A percentile compares a stretch with the other conserved stretches of the same genome.
These are phyloP conservation scores for Trichosanthes cucumerina DNA, from an alignment of 306 rosid species.

Conservation along the genomic window DNA sequence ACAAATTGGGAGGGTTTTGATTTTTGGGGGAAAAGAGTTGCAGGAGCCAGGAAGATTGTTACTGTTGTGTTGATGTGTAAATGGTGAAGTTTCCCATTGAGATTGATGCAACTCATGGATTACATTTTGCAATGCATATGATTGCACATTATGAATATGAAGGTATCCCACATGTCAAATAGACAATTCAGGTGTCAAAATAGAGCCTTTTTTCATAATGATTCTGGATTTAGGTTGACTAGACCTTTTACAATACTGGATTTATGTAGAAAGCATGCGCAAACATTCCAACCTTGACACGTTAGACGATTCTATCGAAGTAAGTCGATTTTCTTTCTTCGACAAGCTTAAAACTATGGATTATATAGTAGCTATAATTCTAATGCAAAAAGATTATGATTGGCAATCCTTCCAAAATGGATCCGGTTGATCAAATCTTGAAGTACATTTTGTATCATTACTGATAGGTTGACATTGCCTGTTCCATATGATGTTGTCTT, in stretches of 20 bases:
- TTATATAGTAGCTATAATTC: background rate
- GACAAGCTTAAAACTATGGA: background rate
- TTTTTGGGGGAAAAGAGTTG: background rate
- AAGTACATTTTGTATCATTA: background rate
- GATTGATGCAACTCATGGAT: background rate
- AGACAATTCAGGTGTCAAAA: background rate
- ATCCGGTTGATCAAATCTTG: background rate
- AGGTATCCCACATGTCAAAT: background rate
- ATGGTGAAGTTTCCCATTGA: background rate
- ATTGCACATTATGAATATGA: background rate
- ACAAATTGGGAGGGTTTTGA: background rate
- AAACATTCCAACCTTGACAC: background rate
- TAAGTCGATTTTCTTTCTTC: background rate
- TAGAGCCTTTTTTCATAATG: background rate
- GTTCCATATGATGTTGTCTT: background rate
- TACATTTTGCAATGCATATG: background rate
- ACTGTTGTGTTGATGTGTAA: background rate
- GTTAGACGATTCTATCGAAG: background rate
- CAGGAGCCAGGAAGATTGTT: background rate
- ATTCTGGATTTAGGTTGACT: background rate
- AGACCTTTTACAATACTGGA: background rate
- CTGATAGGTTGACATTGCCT: background rate
- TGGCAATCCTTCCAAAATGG: background rate
- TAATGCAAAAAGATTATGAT: background rate
- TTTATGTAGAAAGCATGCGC: background rate